Base-by-base conservation (phyloP, 2,329 filamentous ascomycete species). In the Sclerotinia subarctica region DNA sequence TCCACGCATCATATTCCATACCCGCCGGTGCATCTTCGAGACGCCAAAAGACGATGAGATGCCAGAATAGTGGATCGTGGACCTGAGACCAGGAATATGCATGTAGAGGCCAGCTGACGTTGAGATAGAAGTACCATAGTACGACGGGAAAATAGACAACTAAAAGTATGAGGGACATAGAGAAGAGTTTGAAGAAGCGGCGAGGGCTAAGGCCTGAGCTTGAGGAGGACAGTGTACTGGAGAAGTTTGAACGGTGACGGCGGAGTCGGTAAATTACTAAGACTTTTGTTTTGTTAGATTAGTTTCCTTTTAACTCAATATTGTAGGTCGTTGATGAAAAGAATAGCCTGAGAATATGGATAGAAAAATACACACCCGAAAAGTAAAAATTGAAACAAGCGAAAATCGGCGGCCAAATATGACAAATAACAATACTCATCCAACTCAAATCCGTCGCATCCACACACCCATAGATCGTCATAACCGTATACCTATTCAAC, bases 131-230 rank as follows among this genome's bases (percentile, higher is more conserved):
- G 64, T 85, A 79, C 72, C 82, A 88, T 42, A 81, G 68, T 54
- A 84, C 80, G 21, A 85, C 74, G 0, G 88, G 87, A 1, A 88
- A 76, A 70, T 85, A 83, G 51, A 83, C 73, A 51, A 84, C 19
- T 42, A 85, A 77, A 68, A 85, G 76, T 32, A 82, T 73, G 10
- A 85, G 64, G 44, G 87, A 82, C 75, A 91, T 82, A 57, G 85
- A 73, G 71, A 87, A 86, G 56, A 88, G 83, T 51, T 88, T 84
- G 65, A 88, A 72, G 79, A 90, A 90, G 68, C 86, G 83, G 1
- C 85, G 85, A 64, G 84, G 84, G 66, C 79, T 88, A 49, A 85
- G 82, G 62, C 83, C 83, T 67, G 81, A 82, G 49, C 78, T 79
- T 29, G 79, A 81, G 53, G 82, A 81, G 17, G 79, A 78, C 13